Conservation (phyloP, 129 eudicot species). For the Cynara cardunculus region DNA sequence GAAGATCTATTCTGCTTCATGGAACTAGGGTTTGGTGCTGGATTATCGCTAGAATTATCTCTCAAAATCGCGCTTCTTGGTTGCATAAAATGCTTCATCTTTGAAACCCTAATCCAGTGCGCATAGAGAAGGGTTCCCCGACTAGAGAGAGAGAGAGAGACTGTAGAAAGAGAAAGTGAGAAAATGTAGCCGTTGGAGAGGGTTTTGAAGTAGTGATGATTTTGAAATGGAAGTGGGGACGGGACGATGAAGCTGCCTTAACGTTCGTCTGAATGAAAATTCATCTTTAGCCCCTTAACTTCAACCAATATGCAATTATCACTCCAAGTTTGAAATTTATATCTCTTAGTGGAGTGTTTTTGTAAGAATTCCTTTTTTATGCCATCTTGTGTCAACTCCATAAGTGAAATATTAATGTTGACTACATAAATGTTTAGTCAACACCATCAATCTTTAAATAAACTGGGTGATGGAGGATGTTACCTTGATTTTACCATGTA, state of each 20-base stretch:
- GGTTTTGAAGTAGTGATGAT: conserved; percentile 9
- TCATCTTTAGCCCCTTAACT: conserved; percentile 6
- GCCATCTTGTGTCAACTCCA: too few relatives aligned
- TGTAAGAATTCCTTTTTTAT: too few relatives aligned
- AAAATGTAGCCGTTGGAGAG: conserved; percentile 46
- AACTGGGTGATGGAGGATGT: too few relatives aligned
- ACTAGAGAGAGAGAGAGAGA: conserved; percentile 29
- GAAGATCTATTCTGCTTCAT: conserved; percentile 28
- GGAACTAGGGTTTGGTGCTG: conserved; percentile 32
- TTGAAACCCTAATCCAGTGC: conserved; percentile 14
- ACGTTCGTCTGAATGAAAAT: conserved; percentile 3
- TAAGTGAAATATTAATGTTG: too few relatives aligned
- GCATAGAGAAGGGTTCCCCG: conserved; percentile 19
- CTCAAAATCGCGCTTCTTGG: conserved; percentile 46
- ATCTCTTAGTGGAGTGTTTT: too few relatives aligned
- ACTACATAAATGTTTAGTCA: too few relatives aligned
- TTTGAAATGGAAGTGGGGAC: conserved; percentile 31
- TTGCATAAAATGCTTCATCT: conserved; percentile 67
- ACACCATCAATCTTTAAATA: too few relatives aligned
- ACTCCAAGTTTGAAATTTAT: not conserved
- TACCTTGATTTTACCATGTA: too few relatives aligned
- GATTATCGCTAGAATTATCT: conserved; percentile 18
- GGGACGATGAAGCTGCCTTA: conserved; percentile 8
- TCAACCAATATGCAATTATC: not conserved
- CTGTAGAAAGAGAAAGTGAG: conserved; percentile 21